Conservation (phyloP, 1,139 yeast genomes). For the Protomyces pachydermus region DNA sequence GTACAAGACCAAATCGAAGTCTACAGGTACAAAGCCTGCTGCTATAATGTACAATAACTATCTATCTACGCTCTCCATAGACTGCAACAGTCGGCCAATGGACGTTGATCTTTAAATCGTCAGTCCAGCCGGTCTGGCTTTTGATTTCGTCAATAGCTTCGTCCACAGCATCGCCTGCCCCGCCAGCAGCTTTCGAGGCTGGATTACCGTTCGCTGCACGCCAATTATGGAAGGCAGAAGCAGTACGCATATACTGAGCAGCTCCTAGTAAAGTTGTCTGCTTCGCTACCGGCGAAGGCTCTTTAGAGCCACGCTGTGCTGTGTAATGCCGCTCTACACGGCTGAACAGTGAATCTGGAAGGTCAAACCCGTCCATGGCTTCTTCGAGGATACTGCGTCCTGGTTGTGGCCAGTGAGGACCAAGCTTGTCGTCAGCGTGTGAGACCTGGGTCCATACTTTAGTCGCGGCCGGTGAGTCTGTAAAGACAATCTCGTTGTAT, state of each 20-base stretch:
- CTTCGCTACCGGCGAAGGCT: conserved; percentile 45
- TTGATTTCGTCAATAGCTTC: conserved; percentile 47
- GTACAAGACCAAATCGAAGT: neutral
- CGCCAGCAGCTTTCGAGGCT: conserved; percentile 28
- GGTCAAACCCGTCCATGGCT: conserved; percentile 46
- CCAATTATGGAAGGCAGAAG: conserved; percentile 73
- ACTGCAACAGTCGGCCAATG: conserved; percentile 59
- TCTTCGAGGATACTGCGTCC: conserved; percentile 54
- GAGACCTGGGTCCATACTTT: conserved; percentile 44
- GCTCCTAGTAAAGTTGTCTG: conserved; percentile 46
- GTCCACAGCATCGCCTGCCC: conserved; percentile 38
- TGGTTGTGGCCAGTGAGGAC: conserved; percentile 52
- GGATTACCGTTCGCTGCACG: conserved; percentile 41
- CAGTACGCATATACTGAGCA: conserved; percentile 53
- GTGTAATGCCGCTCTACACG: conserved; percentile 42
- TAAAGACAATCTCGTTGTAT: conserved; percentile 63
- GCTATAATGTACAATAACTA: neutral
- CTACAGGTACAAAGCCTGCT: neutral
- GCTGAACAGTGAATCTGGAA: conserved; percentile 44
- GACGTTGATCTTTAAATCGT: conserved; percentile 46
- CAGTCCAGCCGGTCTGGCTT: conserved; percentile 45
- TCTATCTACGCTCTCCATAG: neutral
- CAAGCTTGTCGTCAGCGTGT: conserved; percentile 50
- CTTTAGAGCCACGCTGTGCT: conserved; percentile 36
- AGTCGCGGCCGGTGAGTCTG: conserved; percentile 45